Conservation (phyloP, 2,329 filamentous ascomycete genomes). For the Anthostomella pinea region DNA sequence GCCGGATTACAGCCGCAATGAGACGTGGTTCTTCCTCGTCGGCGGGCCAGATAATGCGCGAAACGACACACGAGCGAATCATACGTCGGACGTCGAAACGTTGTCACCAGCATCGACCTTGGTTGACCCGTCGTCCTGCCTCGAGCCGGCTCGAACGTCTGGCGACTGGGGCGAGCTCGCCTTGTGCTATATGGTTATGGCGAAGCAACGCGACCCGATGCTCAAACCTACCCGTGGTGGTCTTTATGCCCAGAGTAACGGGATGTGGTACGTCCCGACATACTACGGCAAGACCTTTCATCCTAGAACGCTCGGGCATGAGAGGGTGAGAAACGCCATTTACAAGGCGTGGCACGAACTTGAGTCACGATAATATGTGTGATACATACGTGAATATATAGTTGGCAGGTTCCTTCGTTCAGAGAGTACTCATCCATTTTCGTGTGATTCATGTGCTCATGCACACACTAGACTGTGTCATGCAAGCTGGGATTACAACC, state of each 20-base stretch:
- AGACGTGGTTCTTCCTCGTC: constrained; percentile 49
- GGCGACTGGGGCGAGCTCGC: constrained; percentile 44
- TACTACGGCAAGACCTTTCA: constrained; percentile 47
- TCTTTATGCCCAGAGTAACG: constrained; percentile 29
- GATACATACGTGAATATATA: no score
- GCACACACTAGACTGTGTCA: no score
- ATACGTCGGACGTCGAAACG: constrained; percentile 7
- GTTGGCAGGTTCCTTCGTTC: no score
- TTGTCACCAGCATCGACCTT: constrained; percentile 33
- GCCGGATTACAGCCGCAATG: constrained; percentile 41
- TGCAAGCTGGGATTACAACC: no score
- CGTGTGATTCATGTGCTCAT: no score
- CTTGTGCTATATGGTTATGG: constrained; percentile 44
- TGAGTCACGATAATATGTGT: no score
- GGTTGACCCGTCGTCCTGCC: constrained; percentile 36
- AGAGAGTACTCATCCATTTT: no score
- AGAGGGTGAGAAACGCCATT: constrained; percentile 34
- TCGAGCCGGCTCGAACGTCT: constrained; percentile 32
- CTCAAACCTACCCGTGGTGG: constrained; percentile 30
- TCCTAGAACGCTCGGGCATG: constrained; percentile 39
- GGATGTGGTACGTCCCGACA: constrained; percentile 47
- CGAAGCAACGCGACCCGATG: constrained; percentile 34
- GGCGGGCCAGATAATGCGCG: constrained; percentile 40
- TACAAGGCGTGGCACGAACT: constrained; percentile 31
- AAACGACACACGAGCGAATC: constrained; percentile 19